These are phyloP conservation scores for Cardiospermum halicacabum DNA, from an alignment of 345 rosid species.

Conservation along the genomic window DNA sequence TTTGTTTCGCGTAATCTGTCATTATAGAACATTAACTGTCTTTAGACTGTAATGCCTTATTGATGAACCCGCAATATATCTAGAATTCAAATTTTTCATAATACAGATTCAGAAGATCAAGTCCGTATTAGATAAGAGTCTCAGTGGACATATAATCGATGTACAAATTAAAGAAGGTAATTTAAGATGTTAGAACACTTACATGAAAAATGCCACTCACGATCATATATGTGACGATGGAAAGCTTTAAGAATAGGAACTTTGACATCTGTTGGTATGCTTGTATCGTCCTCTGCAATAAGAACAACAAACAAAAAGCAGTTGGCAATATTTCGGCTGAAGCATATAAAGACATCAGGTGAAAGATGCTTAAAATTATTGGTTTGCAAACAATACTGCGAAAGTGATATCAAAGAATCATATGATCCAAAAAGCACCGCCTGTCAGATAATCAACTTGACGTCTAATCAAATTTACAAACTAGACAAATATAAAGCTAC, in stretches of 20 bases:
- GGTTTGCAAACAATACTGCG: neutral
- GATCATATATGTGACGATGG: constrained; percentile 71
- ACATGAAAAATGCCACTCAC: constrained; percentile 92
- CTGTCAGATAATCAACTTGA: neutral
- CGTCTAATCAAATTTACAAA: neutral
- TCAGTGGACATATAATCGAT: neutral
- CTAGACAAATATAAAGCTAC: neutral
- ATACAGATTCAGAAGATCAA: neutral
- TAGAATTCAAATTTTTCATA: neutral
- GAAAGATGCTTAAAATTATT: neutral
- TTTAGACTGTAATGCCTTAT: too few species aligned
- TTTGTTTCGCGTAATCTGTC: neutral
- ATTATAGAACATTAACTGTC: neutral
- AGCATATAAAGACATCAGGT: neutral
- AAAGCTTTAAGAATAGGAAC: constrained; percentile 81
- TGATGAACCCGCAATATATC: too few species aligned
- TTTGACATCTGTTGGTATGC: constrained; percentile 78
- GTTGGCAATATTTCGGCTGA: neutral
- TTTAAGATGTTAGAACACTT: constrained; percentile 31
- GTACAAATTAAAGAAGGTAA: constrained; percentile 1
- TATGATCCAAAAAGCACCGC: neutral
- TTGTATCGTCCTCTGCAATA: constrained; percentile 93
- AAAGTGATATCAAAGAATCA: neutral
- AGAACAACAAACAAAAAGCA: constrained; percentile 12
- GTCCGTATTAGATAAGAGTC: neutral